Evolutionary conservation across 2,329 filamentous ascomycete species (phyloP).

Genomic region (Colletotrichum sublineola): DNA sequence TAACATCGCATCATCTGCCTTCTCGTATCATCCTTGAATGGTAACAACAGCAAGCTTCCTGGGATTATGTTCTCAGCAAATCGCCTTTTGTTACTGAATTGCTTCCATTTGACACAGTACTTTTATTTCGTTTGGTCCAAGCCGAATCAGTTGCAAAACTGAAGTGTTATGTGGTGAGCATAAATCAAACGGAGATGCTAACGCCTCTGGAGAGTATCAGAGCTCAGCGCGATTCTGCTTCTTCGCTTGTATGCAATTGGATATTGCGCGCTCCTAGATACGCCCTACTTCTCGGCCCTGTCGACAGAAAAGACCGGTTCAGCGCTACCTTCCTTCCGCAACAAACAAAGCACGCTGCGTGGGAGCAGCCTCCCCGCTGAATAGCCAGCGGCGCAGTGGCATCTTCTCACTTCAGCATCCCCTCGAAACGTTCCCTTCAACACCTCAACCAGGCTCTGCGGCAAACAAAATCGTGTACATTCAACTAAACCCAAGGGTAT

Average conservation of each 20-base stretch:
- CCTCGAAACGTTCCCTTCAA: not conserved
- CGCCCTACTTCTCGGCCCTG: too few relatives aligned
- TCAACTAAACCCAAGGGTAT: not conserved
- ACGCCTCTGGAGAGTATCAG: not conserved
- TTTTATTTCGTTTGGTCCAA: not conserved
- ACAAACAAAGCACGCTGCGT: not conserved
- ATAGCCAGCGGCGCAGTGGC: not conserved
- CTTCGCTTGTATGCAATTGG: not conserved
- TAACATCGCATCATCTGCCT: not conserved
- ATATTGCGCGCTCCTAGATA: not conserved
- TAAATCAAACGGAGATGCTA: not conserved
- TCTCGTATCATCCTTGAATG: not conserved
- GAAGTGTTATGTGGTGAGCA: not conserved
- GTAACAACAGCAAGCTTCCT: too few relatives aligned
- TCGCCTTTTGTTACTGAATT: not conserved
- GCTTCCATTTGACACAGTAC: not conserved
- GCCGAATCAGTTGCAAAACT: not conserved
- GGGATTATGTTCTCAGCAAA: not conserved
- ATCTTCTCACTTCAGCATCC: not conserved
- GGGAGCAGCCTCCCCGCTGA: not conserved
- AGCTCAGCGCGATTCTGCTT: not conserved
- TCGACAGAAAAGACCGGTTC: not conserved
- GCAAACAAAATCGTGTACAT: not conserved
- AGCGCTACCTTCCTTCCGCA: not conserved
- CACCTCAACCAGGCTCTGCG: not conserved